Percentiles rank a stretch among this genome's conserved stretches.
phyloP scores from a whole-genome alignment of 2,329 filamentous ascomycete genomes.

The Penicillium sp. region DNA sequence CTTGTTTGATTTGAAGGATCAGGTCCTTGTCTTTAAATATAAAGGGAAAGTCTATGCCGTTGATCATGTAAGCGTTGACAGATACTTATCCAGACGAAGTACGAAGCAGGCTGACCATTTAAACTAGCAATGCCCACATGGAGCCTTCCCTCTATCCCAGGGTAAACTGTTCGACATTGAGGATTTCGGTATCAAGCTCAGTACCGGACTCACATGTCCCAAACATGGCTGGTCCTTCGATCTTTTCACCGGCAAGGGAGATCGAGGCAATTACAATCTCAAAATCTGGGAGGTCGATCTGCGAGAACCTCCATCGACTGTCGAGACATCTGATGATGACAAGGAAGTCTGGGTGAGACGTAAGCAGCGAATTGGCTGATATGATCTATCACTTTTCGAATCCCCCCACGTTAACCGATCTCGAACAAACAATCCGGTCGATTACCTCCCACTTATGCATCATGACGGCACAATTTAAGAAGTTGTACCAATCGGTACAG shows the following conservation, averaged over 20 bases:
- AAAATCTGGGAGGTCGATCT: slow-evolving; percentile 65
- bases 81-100: background rate
- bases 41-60: slow-evolving; percentile 65
- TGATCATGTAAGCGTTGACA: slow-evolving; percentile 58
- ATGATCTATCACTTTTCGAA: background rate
- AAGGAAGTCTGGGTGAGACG: slow-evolving; percentile 38
- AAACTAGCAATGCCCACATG: slow-evolving; percentile 64
- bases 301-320: slow-evolving; percentile 31
- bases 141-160: slow-evolving; percentile 63
- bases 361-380: slow-evolving; percentile 34
- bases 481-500: background rate
- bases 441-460: background rate
- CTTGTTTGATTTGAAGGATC: slow-evolving; percentile 52
- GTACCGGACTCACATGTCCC: slow-evolving; percentile 62
- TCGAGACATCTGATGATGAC: slow-evolving; percentile 11
- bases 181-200: slow-evolving; percentile 58
- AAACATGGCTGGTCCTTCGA: slow-evolving; percentile 74
- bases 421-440: background rate
- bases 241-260: slow-evolving; percentile 60
- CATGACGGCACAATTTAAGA: background rate
- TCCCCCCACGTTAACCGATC: background rate
- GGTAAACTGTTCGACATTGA: slow-evolving; percentile 69
- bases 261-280: slow-evolving; percentile 62
- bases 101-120: slow-evolving; percentile 1
- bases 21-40: slow-evolving; percentile 66